A percentile compares a stretch with the other conserved stretches of the same genome.
phyloP scores from a whole-genome alignment of 148 eudicot genomes.

The Chenopodium suecicum region DNA sequence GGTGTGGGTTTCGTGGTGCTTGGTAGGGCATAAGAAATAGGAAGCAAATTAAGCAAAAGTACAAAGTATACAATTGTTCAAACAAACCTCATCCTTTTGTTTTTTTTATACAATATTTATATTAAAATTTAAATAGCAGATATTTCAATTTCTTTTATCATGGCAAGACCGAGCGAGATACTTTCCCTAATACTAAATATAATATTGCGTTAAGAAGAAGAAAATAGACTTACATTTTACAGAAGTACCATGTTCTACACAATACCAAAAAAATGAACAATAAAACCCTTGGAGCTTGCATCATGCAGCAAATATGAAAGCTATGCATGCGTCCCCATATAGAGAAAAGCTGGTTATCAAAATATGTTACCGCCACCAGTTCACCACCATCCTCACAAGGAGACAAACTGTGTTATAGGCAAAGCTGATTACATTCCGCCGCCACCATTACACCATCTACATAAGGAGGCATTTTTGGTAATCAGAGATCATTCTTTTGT shows the following conservation, averaged over 20 bases:
- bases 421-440: neutral
- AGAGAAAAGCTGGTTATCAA: neutral
- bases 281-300: neutral
- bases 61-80: too few species aligned
- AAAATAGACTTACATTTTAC: neutral
- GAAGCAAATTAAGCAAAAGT: too few species aligned
- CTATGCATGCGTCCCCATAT: neutral
- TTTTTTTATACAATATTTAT: too few species aligned
- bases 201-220: too few species aligned
- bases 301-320: neutral
- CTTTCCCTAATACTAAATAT: too few species aligned
- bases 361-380: neutral
- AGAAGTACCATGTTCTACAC: neutral
- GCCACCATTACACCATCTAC: neutral
- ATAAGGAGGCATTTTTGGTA: neutral
- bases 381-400: neutral
- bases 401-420: neutral
- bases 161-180: too few species aligned
- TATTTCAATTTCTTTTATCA: too few species aligned
- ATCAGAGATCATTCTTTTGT: neutral
- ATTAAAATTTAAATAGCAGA: too few species aligned
- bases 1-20: too few species aligned
- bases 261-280: neutral
- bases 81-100: too few species aligned
- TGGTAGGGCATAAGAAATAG: too few species aligned